phyloP scores from a whole-genome alignment of 176 grass and related monocot genomes.

The Oryza glaberrima region DNA sequence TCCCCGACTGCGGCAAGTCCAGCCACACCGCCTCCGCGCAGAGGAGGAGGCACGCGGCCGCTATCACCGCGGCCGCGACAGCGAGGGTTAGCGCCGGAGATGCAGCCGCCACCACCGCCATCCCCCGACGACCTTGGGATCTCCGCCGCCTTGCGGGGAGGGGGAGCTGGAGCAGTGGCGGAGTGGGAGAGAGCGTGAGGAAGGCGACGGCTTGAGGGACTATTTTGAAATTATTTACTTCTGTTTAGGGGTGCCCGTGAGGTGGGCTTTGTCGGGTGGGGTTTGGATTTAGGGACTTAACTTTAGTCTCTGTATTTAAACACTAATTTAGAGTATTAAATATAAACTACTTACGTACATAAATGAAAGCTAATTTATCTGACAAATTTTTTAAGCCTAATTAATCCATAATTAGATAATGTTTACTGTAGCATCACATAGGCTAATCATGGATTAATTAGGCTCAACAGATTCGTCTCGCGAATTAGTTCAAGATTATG shows the following conservation, averaged over 20 bases:
- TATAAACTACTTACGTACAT: no score
- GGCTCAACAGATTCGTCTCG: no score
- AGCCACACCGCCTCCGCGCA: conserved; percentile 72
- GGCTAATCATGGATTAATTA: no score
- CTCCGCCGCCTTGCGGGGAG: conserved; percentile 25
- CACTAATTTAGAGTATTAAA: no score
- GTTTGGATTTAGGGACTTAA: no score
- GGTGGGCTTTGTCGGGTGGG: neutral
- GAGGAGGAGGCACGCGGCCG: conserved; percentile 27
- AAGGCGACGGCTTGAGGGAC: neutral
- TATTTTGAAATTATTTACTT: neutral
- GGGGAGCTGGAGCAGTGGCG: conserved; percentile 19
- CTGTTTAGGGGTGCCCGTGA: neutral
- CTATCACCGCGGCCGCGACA: conserved; percentile 26
- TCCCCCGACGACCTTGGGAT: conserved; percentile 37
- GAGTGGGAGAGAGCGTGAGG: neutral
- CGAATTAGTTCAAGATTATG: no score
- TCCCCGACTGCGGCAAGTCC: conserved; percentile 68
- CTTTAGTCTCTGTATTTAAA: no score
- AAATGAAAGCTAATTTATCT: no score
- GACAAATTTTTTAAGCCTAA: no score
- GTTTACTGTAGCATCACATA: no score
- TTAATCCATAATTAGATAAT: no score
- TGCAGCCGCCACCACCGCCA: neutral
- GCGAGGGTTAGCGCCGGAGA: conserved; percentile 22